Evolutionary conservation across 2,329 filamentous ascomycete genomes (phyloP).

Genomic region (Aspergillus piperis): DNA sequence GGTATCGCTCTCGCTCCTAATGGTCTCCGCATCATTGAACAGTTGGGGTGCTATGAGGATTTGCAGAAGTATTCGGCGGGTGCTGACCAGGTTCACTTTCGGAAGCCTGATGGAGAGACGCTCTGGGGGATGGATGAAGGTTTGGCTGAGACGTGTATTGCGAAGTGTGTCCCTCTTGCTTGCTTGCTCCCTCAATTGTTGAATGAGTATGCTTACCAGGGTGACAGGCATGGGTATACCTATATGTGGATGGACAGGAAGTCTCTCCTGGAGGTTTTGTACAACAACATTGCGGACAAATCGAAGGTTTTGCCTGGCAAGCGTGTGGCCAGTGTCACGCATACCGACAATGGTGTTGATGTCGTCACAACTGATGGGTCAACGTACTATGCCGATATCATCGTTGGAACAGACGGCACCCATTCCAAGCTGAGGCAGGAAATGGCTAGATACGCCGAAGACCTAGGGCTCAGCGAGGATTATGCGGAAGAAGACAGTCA

Average conservation of each 20-base stretch:
- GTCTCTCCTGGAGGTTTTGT: constrained; percentile 27
- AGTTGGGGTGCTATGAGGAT: constrained; percentile 16
- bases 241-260: constrained; percentile 27
- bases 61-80: neutral
- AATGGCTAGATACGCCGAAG: constrained; percentile 31
- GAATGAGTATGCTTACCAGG: neutral
- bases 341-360: constrained; percentile 1
- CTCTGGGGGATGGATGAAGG: neutral
- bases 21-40: constrained; percentile 21
- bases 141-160: neutral
- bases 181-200: too few relatives aligned
- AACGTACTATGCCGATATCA: constrained; percentile 31
- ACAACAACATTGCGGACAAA: constrained; percentile 27
- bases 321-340: constrained; percentile 13
- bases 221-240: constrained; percentile 24
- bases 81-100: neutral
- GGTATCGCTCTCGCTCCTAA: constrained; percentile 21
- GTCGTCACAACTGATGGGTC: constrained; percentile 18
- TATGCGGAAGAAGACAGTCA: constrained; percentile 18
- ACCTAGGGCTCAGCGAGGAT: constrained; percentile 15
- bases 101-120: neutral
- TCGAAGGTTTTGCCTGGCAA: constrained; percentile 21
- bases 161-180: neutral
- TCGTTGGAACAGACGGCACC: constrained; percentile 47
- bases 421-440: constrained; percentile 40